Conservation (phyloP, 2,329 filamentous ascomycete genomes). For the Sporothrix phasma region DNA sequence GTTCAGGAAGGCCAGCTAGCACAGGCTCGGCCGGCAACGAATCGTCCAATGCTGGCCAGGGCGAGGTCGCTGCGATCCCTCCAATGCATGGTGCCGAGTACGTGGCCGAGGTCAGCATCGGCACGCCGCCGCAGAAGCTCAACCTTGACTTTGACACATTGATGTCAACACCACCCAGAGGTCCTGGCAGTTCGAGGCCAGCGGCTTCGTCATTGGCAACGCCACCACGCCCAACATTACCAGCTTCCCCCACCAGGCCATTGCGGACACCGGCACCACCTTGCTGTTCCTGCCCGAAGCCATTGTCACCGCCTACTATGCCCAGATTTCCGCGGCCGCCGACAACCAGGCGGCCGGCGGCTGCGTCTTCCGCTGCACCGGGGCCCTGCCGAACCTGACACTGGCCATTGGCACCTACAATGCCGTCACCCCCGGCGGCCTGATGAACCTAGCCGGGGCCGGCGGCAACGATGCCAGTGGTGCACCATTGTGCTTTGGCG, state of each 20-base stretch:
- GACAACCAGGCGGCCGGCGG: constrained; percentile 27
- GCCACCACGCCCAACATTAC: constrained; percentile 17
- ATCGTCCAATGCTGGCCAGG: constrained; percentile 8
- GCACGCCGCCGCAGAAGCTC: constrained; percentile 41
- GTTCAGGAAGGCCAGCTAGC: background rate
- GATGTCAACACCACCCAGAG: constrained; percentile 38
- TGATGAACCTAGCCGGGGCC: constrained; percentile 27
- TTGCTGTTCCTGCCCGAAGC: constrained; percentile 29
- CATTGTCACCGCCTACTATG: constrained; percentile 32
- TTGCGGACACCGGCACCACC: constrained; percentile 35
- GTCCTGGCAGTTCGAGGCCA: constrained; percentile 48
- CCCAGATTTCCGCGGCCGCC: constrained; percentile 27
- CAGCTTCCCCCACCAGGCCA: constrained; percentile 25
- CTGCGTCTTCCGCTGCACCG: constrained; percentile 30
- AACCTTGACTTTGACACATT: constrained; percentile 57
- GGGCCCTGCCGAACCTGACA: constrained; percentile 27
- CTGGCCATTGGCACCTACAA: constrained; percentile 28
- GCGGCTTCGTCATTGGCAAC: constrained; percentile 34
- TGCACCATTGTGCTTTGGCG: constrained; percentile 26
- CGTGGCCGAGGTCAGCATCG: constrained; percentile 50
- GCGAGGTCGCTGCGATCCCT: constrained; percentile 35
- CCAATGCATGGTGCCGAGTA: constrained; percentile 40
- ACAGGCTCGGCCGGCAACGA: background rate
- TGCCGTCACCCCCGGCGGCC: constrained; percentile 31
- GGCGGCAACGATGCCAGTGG: constrained; percentile 7